Percentiles rank a stretch among this genome's conserved stretches.
phyloP scores from a whole-genome alignment of 805 yeast genomes.

The Jamesozyma spencerorum region DNA sequence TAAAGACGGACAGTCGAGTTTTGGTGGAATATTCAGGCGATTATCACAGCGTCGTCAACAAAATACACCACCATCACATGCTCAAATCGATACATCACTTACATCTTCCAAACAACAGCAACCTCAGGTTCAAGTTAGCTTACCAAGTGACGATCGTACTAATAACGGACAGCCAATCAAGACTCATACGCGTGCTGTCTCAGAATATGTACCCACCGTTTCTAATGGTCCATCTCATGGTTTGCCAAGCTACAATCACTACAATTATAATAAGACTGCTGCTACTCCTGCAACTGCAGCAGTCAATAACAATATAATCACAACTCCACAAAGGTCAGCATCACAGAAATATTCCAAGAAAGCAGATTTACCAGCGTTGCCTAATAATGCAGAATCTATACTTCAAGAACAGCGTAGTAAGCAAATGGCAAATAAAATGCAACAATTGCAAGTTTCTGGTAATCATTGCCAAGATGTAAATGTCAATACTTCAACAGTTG shows the following conservation, averaged over 20 bases:
- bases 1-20: constrained; percentile 17
- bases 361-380: constrained; percentile 28
- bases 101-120: neutral
- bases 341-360: constrained; percentile 22
- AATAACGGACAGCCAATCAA: constrained; percentile 8
- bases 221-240: constrained; percentile 28
- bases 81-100: constrained; percentile 4
- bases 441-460: constrained; percentile 9
- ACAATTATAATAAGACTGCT: neutral
- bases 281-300: neutral
- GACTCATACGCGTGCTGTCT: constrained; percentile 34
- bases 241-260: neutral
- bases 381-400: constrained; percentile 28
- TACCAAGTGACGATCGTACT: constrained; percentile 3
- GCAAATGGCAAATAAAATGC: constrained; percentile 16
- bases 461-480: constrained; percentile 2
- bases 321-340: constrained; percentile 21
- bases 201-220: constrained; percentile 28
- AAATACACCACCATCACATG: constrained; percentile 7
- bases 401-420: constrained; percentile 27
- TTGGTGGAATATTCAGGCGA: constrained; percentile 30
- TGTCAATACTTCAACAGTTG: neutral
- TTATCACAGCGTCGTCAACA: constrained; percentile 27
- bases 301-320: constrained; percentile 6
- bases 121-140: constrained; percentile 8